These are phyloP conservation scores for Phytophthora macrochlamydospora DNA, from an alignment of 352 stramenopile genomes.

Conservation along the genomic window DNA sequence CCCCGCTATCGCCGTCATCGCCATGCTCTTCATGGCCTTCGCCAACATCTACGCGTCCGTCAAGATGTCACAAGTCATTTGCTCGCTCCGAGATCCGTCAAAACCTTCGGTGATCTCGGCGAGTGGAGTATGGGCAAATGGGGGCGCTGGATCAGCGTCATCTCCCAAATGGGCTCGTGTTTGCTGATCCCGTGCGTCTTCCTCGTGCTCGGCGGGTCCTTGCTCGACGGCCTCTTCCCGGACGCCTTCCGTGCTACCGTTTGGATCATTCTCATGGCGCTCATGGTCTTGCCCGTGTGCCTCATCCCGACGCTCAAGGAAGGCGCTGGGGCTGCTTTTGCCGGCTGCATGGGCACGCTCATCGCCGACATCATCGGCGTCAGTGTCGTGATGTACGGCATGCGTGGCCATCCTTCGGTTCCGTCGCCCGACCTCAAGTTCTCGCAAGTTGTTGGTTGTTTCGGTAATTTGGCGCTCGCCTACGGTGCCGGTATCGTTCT, in stretches of 20 bases:
- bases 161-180: conserved; percentile 17
- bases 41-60: conserved; percentile 55
- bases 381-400: conserved; percentile 20
- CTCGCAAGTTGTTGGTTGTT: conserved; percentile 21
- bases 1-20: conserved; percentile 33
- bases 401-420: conserved; percentile 22
- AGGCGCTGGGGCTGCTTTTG: conserved; percentile 24
- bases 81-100: conserved; percentile 36
- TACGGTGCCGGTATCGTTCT: conserved; percentile 42
- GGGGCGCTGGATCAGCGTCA: conserved; percentile 18
- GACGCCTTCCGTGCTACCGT: conserved; percentile 10
- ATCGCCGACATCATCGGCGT: conserved; percentile 19
- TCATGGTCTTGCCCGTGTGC: conserved; percentile 26
- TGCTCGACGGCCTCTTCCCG: conserved; percentile 28
- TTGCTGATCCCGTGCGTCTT: conserved; percentile 21
- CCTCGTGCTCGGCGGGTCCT: conserved; percentile 25
- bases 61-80: conserved; percentile 46
- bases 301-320: conserved; percentile 33
- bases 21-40: conserved; percentile 51
- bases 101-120: conserved; percentile 41
- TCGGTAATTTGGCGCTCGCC: conserved; percentile 33
- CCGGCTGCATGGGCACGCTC: conserved; percentile 26
- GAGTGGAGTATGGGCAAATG: conserved; percentile 14
- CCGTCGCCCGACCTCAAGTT: conserved; percentile 22
- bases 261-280: conserved; percentile 38